phyloP scores from a whole-genome alignment of 225 moss, liverwort and hornwort species.

The Pseudisothecium myosuroides region DNA sequence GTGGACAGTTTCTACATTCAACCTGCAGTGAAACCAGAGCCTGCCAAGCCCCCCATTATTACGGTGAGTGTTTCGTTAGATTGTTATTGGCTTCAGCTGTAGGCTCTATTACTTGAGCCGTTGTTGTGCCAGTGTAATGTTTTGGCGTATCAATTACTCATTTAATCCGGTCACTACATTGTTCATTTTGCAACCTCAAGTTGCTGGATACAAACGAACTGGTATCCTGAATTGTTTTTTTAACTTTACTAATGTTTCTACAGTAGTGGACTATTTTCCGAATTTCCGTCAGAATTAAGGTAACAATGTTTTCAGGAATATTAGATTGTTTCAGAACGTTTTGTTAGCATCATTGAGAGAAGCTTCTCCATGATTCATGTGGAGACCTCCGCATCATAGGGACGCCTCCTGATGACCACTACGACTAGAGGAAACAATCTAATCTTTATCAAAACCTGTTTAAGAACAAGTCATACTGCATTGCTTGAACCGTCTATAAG shows the following conservation, averaged over 20 bases:
- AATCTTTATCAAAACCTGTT: not conserved
- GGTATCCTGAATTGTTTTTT: not conserved
- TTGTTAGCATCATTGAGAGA: not conserved
- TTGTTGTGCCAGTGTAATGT: not conserved
- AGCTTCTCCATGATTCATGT: not conserved
- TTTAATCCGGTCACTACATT: not conserved
- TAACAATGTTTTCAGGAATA: not conserved
- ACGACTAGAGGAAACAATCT: not conserved
- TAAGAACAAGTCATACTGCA: not conserved
- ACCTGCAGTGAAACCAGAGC: constrained; percentile 32
- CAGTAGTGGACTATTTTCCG: not conserved
- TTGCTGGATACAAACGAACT: not conserved
- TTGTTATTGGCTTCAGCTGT: not conserved
- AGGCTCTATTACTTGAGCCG: not conserved
- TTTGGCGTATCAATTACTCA: not conserved
- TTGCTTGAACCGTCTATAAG: not conserved
- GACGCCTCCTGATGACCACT: not conserved
- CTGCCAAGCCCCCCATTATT: constrained; percentile 27
- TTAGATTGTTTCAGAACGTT: not conserved
- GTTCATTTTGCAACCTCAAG: not conserved
- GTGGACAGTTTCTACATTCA: constrained; percentile 59
- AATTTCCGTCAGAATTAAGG: not conserved
- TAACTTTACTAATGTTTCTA: not conserved
- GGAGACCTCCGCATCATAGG: not conserved
- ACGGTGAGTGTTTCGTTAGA: constrained; percentile 21